These are phyloP conservation scores for Ceratocystis papillata DNA, from an alignment of 2,329 filamentous ascomycete species.

Conservation along the genomic window DNA sequence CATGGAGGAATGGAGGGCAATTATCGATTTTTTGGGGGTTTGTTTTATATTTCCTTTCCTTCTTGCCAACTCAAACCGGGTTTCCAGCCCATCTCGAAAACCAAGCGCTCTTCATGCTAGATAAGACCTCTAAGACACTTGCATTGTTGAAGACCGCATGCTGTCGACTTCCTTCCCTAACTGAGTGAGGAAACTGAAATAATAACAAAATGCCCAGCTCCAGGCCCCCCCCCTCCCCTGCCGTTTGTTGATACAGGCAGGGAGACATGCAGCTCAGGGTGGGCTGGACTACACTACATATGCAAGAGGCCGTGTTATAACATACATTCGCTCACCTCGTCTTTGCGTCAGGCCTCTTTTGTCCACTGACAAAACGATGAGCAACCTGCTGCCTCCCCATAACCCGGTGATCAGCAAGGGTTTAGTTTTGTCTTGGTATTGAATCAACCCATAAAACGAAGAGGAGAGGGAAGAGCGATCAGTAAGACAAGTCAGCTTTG, in stretches of 20 bases:
- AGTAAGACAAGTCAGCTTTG: not conserved
- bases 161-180: too few relatives aligned
- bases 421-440: not conserved
- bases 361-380: not conserved
- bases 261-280: not conserved
- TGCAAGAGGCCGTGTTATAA: not conserved
- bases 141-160: too few relatives aligned
- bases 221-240: not conserved
- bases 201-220: too few relatives aligned
- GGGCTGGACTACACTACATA: not conserved
- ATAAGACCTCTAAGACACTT: too few relatives aligned
- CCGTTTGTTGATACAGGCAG: not conserved
- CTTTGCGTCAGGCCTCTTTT: not conserved
- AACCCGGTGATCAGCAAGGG: not conserved
- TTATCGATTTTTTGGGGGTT: too few relatives aligned
- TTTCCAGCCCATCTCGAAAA: too few relatives aligned
- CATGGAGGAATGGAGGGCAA: not conserved
- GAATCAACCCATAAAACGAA: not conserved
- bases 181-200: too few relatives aligned
- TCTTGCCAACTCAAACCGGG: too few relatives aligned
- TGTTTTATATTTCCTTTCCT: too few relatives aligned
- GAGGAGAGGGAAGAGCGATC: not conserved
- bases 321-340: not conserved
- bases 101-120: too few relatives aligned
- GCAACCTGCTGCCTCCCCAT: not conserved